These are phyloP conservation scores for Cladosporium sp. DNA, from an alignment of 2,329 filamentous ascomycete species.

Conservation along the genomic window DNA sequence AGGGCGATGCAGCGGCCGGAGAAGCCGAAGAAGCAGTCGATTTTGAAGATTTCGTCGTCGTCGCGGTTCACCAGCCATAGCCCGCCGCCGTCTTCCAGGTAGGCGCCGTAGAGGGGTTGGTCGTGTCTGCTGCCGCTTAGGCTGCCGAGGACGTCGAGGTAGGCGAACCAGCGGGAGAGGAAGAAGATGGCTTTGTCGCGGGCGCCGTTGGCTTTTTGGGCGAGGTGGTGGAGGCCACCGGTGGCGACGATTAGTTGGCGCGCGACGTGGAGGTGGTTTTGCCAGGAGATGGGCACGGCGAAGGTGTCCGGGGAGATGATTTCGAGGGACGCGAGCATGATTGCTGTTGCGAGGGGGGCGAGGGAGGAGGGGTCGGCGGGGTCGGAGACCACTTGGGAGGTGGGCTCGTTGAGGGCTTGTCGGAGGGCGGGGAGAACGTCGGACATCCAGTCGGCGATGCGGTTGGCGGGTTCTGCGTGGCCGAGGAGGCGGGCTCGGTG, in stretches of 20 bases:
- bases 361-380: conserved; percentile 61
- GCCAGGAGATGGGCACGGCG: conserved; percentile 75
- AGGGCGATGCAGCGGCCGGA: conserved; percentile 66
- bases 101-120: conserved; percentile 37
- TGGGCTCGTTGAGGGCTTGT: conserved; percentile 48
- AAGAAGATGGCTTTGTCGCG: conserved; percentile 63
- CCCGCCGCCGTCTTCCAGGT: conserved; percentile 34
- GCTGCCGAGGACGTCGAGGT: conserved; percentile 73
- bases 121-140: conserved; percentile 55
- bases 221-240: conserved; percentile 48
- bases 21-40: conserved; percentile 78
- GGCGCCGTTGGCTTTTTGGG: conserved; percentile 34
- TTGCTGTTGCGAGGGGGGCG: conserved; percentile 70
- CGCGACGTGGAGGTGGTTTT: conserved; percentile 70
- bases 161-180: conserved; percentile 76
- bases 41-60: conserved; percentile 48
- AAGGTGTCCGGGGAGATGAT: conserved; percentile 80
- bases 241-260: conserved; percentile 68
- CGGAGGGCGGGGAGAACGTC: conserved; percentile 72
- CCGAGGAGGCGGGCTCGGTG: conserved; percentile 71
- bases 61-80: conserved; percentile 32
- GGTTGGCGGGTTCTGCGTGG: conserved; percentile 67
- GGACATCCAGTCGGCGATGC: conserved; percentile 75
- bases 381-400: conserved; percentile 21
- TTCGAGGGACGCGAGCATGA: conserved; percentile 79